Base-by-base conservation (phyloP, 2,329 filamentous ascomycete genomes). In the Alternaria sp. region DNA sequence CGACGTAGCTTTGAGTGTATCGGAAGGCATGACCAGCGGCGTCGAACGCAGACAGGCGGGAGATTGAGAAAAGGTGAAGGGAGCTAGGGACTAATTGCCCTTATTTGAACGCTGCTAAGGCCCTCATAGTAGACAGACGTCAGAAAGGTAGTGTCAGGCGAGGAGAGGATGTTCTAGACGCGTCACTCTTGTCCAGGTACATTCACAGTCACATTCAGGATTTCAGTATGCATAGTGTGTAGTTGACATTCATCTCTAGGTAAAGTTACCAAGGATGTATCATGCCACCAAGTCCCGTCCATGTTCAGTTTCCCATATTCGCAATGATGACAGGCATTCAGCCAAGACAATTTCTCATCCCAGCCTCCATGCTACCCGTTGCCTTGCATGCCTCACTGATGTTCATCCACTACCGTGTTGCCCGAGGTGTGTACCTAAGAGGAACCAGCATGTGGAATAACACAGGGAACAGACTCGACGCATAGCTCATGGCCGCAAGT, bases 11-110 rank as follows among this genome's bases (percentile, higher is more conserved):
- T 2, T n/a, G 15, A 8, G 1, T 3, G 8, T n/a, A n/a, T n/a
- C n/a, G n/a, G 15, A 2, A 10, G 1, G 3, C 2, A n/a, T 1
- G 4, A 5, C 4, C n/a, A 41, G 9, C 37, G 11, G 9, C 15
- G 15, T 0, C 9, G 37, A 18, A 0, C 4, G 37, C n/a, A 41
- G n/a, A 41, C 2, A 41, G n/a, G 5, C 0, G 37, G 0, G n/a
- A 11, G 8, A 0, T 3, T 3, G 37, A 14, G 4, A 18, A 0
- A 0, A 41, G 10, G 8, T 0, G 37, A 41, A 3, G 15, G 0
- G 18, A 11, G 37, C 9, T 18, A 6, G 5, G n/a, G 1, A 18
- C 3, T 1, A 0, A 6, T 18, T 18, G n/a, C 5, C 2, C 37
- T 41, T 18, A 3, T 41, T 9, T 10, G 15, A 41, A 41, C 37